Evolutionary conservation across 768 basidiomycete genomes (phyloP), one percentile per base, ranked within the genome.

Genomic region (Sporobolomyces roseus): DNA sequence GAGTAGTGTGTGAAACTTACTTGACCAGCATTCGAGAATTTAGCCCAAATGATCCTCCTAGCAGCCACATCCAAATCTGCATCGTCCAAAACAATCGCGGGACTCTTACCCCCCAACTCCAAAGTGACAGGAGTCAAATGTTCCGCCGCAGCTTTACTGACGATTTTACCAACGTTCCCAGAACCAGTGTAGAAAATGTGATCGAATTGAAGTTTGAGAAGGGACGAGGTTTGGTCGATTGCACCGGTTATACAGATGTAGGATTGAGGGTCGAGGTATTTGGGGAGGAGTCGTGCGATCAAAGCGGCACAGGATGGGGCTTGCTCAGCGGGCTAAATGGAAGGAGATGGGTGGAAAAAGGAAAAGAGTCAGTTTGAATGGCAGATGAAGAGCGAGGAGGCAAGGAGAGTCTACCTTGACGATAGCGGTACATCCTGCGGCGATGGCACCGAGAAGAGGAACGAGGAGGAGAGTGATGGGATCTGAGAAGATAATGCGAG

Each of bases 21-120:
- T 62, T 73, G 72, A 13, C 91, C 91, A 0, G 84, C 85, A 72
- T 93, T 93, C 43, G 80, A 78, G 53, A 79, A 79, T 77, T 90
- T 90, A n/a, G 89, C 89, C 88, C 89, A 91, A 41, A 91, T 77
- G 50, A 93, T 81, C n/a, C 90, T 83, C 49, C 82, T 83, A 4
- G 88, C 88, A 0, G 86, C 82, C 7, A 82, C 50, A 19, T 67
- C 61, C 2, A 71, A 78, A 75, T 92, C 86, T 61, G 84, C 85
- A 33, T 75, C 75, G 27, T 80, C 81, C 0, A 88, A 88, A 50
- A 93, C 80, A 68, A 91, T 38, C 13, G 61, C 70, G 1, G 75
- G 75, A 13, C 59, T 63, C 66, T 76, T 76, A 4, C 75, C 75
- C 0, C 71, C 71, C n/a, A 84, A 80, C 80, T 86, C 86, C 48